Evolutionary conservation across 257 asterid genomes (phyloP), one percentile per base, ranked within the genome.

Genomic region (Solanum sparsipilum): DNA sequence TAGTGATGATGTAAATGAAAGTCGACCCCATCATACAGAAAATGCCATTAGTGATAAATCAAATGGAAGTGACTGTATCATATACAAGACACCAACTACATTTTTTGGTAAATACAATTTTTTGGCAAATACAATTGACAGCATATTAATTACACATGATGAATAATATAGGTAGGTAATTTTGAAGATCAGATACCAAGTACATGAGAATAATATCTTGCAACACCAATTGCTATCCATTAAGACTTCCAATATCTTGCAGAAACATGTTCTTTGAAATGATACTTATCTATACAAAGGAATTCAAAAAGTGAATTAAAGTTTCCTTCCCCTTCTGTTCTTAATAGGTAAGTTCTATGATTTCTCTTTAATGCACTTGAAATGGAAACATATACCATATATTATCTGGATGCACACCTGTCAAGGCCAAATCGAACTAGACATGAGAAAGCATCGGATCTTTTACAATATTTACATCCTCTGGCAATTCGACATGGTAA

Each of bases 401-500:
- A 63, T 83, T 86, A 84, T 88, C 89, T 20, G 31, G 18, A 74
- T 85, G 56, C 81, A 20, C 13, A 97, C 99, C 98, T 97, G 90
- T 96, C 98, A 72, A 90, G 89, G 86, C 95, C 98, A 88, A 97
- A 93, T 35, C 96, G 98, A 90, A 97, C 97, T 84, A 97, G 98
- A 90, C 99, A 97, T 13, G 99, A 96, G 84, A 98, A 95, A 90
- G 98, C 98, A 91, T 97, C 95, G 58, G 92, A 93, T 88, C 95
- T 91, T 16, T 86, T 90, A 90, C 99, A 97, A 91, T 91, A 92
- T 86, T 90, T 96, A 91, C 99, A 97, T 90, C 99, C 99, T 89
- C 92, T 97, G 32, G 98, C 99, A 89, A 96, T 94, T 90, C 99
- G 98, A 91, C 99, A 97, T 27, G 99, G 98, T 91, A 97, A 94